phyloP scores from a whole-genome alignment of 805 yeast species.

The Hanseniaspora lachancei region DNA sequence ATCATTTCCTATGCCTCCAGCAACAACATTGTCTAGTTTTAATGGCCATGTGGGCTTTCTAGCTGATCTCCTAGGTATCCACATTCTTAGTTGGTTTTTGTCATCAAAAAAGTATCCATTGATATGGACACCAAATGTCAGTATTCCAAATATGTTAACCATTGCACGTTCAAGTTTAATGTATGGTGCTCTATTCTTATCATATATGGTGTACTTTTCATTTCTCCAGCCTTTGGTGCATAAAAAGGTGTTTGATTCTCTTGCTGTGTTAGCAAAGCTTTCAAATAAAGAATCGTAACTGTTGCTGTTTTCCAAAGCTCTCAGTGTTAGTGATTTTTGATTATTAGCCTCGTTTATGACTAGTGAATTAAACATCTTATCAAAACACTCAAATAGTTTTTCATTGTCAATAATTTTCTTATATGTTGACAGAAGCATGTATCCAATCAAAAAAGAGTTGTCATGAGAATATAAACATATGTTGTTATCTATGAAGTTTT shows the following conservation, averaged over 20 bases:
- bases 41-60: constrained; percentile 82
- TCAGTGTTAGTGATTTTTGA: background rate
- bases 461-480: constrained; percentile 30
- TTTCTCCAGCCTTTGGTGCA: constrained; percentile 66
- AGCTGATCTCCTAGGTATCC: constrained; percentile 75
- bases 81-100: constrained; percentile 37
- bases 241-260: constrained; percentile 26
- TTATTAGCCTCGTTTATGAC: background rate
- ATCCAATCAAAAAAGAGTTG: constrained; percentile 28
- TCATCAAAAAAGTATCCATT: constrained; percentile 58
- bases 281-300: constrained; percentile 24
- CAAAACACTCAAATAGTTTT: background rate
- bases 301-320: constrained; percentile 19
- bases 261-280: constrained; percentile 33
- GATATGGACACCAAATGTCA: constrained; percentile 81
- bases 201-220: constrained; percentile 65
- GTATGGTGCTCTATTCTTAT: constrained; percentile 43
- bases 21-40: constrained; percentile 84
- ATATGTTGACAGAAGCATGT: constrained; percentile 26
- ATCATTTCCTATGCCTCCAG: constrained; percentile 87
- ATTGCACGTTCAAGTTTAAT: constrained; percentile 67
- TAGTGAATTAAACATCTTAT: background rate
- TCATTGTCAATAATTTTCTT: background rate
- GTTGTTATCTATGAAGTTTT: constrained; percentile 21
- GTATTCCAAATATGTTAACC: constrained; percentile 68